phyloP scores from a whole-genome alignment of 305 asterid species.

The Fraxinus ornus region DNA sequence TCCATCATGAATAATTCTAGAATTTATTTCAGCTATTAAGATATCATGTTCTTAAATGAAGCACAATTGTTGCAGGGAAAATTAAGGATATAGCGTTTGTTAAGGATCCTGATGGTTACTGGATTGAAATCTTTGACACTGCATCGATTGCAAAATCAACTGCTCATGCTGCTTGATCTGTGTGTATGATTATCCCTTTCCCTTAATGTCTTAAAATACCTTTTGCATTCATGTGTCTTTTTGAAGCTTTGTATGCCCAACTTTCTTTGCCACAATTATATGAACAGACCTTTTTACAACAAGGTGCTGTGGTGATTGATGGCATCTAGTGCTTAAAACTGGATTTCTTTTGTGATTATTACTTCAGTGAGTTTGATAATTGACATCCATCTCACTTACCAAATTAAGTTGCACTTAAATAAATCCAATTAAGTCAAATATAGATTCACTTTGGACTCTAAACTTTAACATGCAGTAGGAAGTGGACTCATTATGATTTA shows the following conservation, averaged over 20 bases:
- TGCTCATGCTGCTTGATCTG: slow-evolving; percentile 49
- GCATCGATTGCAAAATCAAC: slow-evolving; percentile 42
- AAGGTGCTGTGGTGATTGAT: neutral
- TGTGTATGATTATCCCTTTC: neutral
- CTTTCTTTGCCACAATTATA: neutral
- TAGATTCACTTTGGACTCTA: neutral
- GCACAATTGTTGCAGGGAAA: slow-evolving; percentile 51
- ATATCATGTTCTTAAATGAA: slow-evolving; percentile 6
- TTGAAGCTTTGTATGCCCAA: neutral
- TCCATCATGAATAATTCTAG: neutral
- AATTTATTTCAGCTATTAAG: neutral
- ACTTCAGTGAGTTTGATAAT: neutral
- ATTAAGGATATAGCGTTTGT: slow-evolving; percentile 74
- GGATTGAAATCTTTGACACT: slow-evolving; percentile 86
- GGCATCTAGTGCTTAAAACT: neutral
- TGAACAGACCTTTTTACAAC: neutral
- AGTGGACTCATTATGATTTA: neutral
- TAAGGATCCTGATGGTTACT: slow-evolving; percentile 94
- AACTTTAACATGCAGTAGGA: neutral
- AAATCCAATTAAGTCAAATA: neutral
- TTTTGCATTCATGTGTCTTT: neutral
- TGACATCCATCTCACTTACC: neutral
- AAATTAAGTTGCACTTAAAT: neutral
- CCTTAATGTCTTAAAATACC: neutral
- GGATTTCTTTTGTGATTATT: neutral